phyloP scores from a whole-genome alignment of 345 rosid genomes.

The Eucalyptus albens region DNA sequence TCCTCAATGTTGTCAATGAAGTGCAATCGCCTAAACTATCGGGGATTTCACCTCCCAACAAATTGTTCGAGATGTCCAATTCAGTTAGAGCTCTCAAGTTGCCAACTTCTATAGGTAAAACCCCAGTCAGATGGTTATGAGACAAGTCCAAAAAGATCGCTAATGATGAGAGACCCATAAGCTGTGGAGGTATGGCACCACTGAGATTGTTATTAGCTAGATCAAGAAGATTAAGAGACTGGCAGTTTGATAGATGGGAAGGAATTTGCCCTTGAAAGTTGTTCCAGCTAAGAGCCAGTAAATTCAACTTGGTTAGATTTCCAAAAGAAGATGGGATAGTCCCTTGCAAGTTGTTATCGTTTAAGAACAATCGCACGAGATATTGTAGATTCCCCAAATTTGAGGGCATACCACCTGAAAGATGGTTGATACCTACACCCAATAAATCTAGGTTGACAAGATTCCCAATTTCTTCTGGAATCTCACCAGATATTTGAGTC shows the following conservation, averaged over 20 bases:
- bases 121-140: not conserved
- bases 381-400: not conserved
- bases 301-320: not conserved
- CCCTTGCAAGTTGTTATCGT: rapidly evolving
- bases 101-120: not conserved
- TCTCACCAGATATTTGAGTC: too few relatives aligned
- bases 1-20: too few relatives aligned
- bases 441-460: rapidly evolving
- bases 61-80: rapidly evolving
- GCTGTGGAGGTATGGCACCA: not conserved
- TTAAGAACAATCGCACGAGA: rapidly evolving
- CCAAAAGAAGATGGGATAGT: not conserved
- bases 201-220: rapidly evolving
- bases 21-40: too few relatives aligned
- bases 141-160: not conserved
- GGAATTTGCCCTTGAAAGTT: not conserved
- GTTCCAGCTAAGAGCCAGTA: rapidly evolving
- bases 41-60: too few relatives aligned
- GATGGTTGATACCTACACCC: rapidly evolving
- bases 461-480: too few relatives aligned
- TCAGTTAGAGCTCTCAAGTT: rapidly evolving
- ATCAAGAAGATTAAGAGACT: rapidly evolving
- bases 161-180: not conserved
- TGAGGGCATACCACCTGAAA: not conserved
- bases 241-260: rapidly evolving